Conservation (phyloP, 306 rosid species). For the Cyclanthera cordifolia region DNA sequence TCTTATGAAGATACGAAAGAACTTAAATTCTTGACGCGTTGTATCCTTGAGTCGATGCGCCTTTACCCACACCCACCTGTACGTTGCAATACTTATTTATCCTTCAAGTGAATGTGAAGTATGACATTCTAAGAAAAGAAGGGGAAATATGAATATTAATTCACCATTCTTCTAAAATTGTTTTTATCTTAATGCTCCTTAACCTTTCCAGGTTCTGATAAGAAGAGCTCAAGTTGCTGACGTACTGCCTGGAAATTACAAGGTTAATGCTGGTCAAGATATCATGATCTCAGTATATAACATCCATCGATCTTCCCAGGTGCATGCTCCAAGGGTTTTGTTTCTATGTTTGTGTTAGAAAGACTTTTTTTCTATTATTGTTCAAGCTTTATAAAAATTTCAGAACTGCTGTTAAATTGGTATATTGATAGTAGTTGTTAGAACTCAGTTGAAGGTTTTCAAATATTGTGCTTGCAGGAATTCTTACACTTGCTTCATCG, state of each 20-base stretch:
- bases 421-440: not conserved
- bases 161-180: not conserved
- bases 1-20: constrained; percentile 66
- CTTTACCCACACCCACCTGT: constrained; percentile 96
- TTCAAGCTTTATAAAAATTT: not conserved
- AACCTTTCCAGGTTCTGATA: constrained; percentile 59
- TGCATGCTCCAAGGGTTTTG: constrained; percentile 16
- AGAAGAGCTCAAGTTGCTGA: constrained; percentile 90
- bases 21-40: constrained; percentile 69
- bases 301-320: constrained; percentile 83
- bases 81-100: constrained; percentile 22
- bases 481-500: not conserved
- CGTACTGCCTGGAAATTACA: constrained; percentile 74
- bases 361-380: not conserved
- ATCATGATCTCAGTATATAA: constrained; percentile 92
- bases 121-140: not conserved
- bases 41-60: constrained; percentile 73
- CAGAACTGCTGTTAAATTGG: constrained; percentile 2
- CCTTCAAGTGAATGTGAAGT: not conserved
- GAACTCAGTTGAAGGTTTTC: not conserved
- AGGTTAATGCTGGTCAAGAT: constrained; percentile 85
- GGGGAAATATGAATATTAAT: not conserved
- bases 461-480: not conserved
- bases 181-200: not conserved
- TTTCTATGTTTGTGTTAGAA: not conserved